phyloP scores from a whole-genome alignment of 148 eudicot species.

The Gaultheria prostrata region DNA sequence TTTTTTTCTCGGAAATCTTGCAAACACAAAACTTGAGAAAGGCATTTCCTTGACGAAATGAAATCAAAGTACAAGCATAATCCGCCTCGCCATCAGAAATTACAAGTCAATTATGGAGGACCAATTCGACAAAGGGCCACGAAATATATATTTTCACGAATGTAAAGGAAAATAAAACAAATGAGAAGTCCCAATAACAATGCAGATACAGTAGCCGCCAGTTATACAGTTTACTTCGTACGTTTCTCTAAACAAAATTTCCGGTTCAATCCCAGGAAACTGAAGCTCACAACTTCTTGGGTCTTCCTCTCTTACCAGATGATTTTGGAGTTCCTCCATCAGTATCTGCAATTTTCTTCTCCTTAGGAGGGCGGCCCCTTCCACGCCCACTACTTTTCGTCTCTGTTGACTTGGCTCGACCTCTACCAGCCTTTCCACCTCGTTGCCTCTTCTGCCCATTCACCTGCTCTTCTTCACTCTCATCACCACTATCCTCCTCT shows the following conservation, averaged over 20 bases:
- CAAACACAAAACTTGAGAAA: background rate
- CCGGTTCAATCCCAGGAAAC: background rate
- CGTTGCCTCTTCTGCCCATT: slow-evolving; percentile 59
- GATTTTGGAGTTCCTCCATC: slow-evolving; percentile 36
- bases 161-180: background rate
- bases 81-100: background rate
- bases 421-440: slow-evolving; percentile 76
- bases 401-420: slow-evolving; percentile 36
- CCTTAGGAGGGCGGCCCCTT: slow-evolving; percentile 52
- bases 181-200: background rate
- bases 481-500: slow-evolving; percentile 46
- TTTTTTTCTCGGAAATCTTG: background rate
- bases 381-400: slow-evolving; percentile 43
- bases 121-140: background rate
- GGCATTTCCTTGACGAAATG: background rate
- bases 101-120: background rate
- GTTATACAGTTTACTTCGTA: background rate
- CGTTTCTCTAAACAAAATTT: slow-evolving; percentile 20
- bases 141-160: background rate
- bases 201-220: background rate
- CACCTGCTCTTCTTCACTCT: slow-evolving; percentile 48
- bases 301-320: slow-evolving; percentile 57
- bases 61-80: background rate
- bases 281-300: slow-evolving; percentile 46
- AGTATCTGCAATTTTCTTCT: slow-evolving; percentile 30